Conservation (phyloP, 2,329 filamentous ascomycete genomes). For the Diaporthe sp. region DNA sequence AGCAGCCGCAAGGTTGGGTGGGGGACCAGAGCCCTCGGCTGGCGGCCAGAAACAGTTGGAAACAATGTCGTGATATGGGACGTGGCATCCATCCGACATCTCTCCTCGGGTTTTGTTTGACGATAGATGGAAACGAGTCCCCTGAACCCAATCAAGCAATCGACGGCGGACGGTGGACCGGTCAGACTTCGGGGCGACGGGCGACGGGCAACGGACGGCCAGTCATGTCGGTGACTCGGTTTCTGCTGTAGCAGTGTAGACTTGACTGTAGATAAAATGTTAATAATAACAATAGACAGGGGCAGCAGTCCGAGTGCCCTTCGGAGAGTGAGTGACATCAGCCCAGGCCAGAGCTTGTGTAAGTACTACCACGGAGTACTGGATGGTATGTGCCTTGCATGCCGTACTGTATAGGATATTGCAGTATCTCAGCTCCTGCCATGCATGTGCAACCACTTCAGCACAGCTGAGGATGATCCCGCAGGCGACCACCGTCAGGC, state of each 20-base stretch:
- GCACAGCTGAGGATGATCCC: conserved; percentile 24
- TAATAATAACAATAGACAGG: conserved; percentile 12
- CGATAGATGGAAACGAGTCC: conserved; percentile 5
- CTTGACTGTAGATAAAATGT: background rate
- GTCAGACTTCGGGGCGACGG: background rate
- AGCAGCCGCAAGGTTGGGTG: conserved; percentile 13
- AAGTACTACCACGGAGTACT: background rate
- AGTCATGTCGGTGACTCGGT: conserved; percentile 12
- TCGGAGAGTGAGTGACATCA: conserved; percentile 22
- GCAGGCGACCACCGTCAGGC: background rate
- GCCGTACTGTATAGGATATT: background rate
- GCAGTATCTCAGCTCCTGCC: background rate
- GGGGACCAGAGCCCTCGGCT: conserved; percentile 3
- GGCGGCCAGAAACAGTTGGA: conserved; percentile 26
- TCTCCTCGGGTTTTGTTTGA: conserved; percentile 12
- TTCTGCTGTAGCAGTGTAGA: background rate
- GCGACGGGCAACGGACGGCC: background rate
- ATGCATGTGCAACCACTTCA: conserved; percentile 3
- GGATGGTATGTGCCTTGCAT: conserved; percentile 27
- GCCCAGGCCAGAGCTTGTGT: conserved; percentile 25
- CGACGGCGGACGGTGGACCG: conserved; percentile 1
- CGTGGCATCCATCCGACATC: conserved; percentile 21
- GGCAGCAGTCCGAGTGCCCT: conserved; percentile 15
- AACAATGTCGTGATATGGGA: conserved; percentile 26
- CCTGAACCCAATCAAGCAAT: conserved; percentile 19